Percentiles rank a stretch among this genome's conserved stretches.
phyloP scores from a whole-genome alignment of 805 yeast species.

The Starmerella gropengiesseri region DNA sequence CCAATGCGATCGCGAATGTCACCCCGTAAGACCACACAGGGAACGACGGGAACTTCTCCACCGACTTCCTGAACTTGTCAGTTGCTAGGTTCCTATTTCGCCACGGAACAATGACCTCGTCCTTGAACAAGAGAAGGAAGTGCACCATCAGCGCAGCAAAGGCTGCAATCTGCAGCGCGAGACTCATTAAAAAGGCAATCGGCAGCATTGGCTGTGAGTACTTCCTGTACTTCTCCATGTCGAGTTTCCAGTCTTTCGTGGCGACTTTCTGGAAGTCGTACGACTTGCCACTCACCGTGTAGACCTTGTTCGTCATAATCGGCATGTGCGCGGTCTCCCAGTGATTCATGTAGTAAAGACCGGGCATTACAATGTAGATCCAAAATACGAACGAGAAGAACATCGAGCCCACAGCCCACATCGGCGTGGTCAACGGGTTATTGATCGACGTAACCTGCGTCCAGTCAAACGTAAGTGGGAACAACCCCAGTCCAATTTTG shows the following conservation, averaged over 20 bases:
- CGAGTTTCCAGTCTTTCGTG: slow-evolving; percentile 35
- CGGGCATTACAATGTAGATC: slow-evolving; percentile 31
- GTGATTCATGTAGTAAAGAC: slow-evolving; percentile 40
- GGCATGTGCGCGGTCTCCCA: slow-evolving; percentile 55
- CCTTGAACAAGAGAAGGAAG: slow-evolving; percentile 44
- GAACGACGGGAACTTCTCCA: slow-evolving; percentile 45
- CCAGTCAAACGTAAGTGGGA: slow-evolving; percentile 66
- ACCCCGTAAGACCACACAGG: slow-evolving; percentile 52
- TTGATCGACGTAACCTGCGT: slow-evolving; percentile 44
- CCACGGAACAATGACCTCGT: slow-evolving; percentile 38
- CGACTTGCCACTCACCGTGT: slow-evolving; percentile 39
- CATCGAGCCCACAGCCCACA: slow-evolving; percentile 36
- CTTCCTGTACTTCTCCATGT: slow-evolving; percentile 39
- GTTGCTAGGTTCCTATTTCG: slow-evolving; percentile 29
- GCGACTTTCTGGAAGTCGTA: slow-evolving; percentile 47
- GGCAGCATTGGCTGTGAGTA: slow-evolving; percentile 60
- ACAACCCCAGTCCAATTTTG: slow-evolving; percentile 49
- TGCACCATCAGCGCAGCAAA: slow-evolving; percentile 52
- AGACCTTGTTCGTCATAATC: slow-evolving; percentile 38
- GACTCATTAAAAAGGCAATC: slow-evolving; percentile 48
- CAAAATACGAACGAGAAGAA: slow-evolving; percentile 42
- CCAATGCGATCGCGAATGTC: slow-evolving; percentile 30
- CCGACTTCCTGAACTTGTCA: slow-evolving; percentile 46
- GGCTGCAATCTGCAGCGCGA: slow-evolving; percentile 54
- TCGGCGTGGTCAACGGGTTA: slow-evolving; percentile 55